These are phyloP conservation scores for Cystobasidium slooffiae DNA, from an alignment of 1,284 basidiomycete species.

Conservation along the genomic window DNA sequence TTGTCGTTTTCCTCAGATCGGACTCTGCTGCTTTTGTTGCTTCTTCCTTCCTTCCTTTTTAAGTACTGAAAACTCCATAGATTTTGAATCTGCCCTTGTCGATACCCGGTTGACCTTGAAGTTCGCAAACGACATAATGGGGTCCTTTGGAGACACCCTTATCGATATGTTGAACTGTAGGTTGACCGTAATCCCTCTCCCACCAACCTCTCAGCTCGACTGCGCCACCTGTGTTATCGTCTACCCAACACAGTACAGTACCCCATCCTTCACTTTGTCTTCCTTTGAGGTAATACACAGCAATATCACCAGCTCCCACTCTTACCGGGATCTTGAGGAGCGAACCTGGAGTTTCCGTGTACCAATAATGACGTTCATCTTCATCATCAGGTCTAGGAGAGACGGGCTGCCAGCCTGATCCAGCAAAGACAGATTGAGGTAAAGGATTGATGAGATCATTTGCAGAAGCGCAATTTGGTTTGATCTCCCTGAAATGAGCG, in stretches of 20 bases:
- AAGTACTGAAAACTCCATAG: constrained; percentile 42
- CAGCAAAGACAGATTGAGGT: constrained; percentile 83
- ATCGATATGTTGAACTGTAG: constrained; percentile 57
- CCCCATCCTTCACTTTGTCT: constrained; percentile 64
- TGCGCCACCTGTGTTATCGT: constrained; percentile 62
- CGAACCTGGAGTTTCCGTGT: constrained; percentile 75
- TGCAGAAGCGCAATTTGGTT: constrained; percentile 86
- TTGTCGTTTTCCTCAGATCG: too few species aligned
- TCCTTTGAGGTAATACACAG: constrained; percentile 74
- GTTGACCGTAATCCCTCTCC: constrained; percentile 58
- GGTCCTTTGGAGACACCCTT: constrained; percentile 51
- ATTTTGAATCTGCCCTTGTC: constrained; percentile 44
- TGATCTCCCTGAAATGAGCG: constrained; percentile 75
- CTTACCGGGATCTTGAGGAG: constrained; percentile 74
- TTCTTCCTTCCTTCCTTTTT: neutral
- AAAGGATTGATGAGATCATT: constrained; percentile 94
- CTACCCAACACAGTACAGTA: constrained; percentile 68
- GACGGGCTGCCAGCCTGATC: constrained; percentile 80
- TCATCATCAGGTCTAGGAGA: constrained; percentile 66
- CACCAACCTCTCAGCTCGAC: constrained; percentile 61
- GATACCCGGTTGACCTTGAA: constrained; percentile 48
- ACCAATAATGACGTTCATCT: constrained; percentile 78
- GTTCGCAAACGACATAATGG: constrained; percentile 53
- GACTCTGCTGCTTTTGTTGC: too few species aligned
- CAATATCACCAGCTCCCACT: constrained; percentile 75